phyloP scores from a whole-genome alignment of 2,329 filamentous ascomycete genomes.

The Phoma herbarum region DNA sequence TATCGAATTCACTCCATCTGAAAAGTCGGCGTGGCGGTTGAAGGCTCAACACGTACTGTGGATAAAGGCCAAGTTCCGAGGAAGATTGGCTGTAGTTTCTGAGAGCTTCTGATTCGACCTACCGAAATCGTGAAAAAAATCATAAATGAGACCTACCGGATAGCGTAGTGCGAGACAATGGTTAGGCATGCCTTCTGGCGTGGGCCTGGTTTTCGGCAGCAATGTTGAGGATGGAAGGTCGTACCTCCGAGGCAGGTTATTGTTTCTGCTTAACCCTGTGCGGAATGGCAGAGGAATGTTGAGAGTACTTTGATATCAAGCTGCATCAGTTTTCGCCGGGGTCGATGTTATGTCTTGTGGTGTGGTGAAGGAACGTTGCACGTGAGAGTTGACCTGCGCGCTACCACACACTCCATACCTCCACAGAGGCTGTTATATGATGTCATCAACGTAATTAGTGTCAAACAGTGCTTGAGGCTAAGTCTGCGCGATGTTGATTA shows the following conservation, averaged over 20 bases:
- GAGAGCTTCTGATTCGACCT: background rate
- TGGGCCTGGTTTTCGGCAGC: background rate
- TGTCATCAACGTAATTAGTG: too few relatives aligned
- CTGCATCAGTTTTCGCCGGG: too few relatives aligned
- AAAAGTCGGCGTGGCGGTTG: background rate
- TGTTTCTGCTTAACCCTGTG: background rate
- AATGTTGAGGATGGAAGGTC: background rate
- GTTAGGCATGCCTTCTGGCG: background rate
- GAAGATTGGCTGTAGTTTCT: background rate
- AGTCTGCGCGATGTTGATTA: too few relatives aligned
- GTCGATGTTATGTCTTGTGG: too few relatives aligned
- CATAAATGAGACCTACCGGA: background rate
- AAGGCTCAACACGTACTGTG: background rate
- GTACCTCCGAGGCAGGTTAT: background rate
- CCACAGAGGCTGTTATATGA: too few relatives aligned
- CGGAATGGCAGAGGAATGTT: too few relatives aligned
- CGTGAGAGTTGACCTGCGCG: too few relatives aligned
- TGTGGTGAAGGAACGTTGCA: too few relatives aligned
- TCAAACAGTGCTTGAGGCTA: too few relatives aligned
- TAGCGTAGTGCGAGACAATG: background rate
- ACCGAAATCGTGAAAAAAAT: background rate
- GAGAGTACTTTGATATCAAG: too few relatives aligned
- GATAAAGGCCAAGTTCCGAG: background rate
- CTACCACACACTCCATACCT: too few relatives aligned
- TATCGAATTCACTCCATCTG: background rate